Evolutionary conservation across 495 filamentous ascomycete species (phyloP).

Genomic region (Lichenothelia convexa): DNA sequence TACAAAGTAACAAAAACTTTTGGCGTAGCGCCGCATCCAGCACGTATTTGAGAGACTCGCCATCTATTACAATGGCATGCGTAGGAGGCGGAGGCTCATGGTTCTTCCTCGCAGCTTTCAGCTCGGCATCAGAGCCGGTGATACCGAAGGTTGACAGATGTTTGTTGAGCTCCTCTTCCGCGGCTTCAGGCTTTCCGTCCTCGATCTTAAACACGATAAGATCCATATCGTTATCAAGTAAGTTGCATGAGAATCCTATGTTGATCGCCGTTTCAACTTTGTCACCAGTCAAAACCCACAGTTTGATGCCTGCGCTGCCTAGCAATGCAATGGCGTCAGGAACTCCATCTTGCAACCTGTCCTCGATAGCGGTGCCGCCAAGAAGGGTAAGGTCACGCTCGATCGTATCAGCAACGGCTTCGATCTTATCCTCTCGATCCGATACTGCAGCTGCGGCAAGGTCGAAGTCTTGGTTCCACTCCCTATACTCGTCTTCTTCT

Average conservation of each 20-base stretch:
- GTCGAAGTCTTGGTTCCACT: constrained; percentile 77
- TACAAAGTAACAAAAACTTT: constrained; percentile 88
- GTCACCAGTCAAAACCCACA: constrained; percentile 99
- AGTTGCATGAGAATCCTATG: constrained; percentile 97
- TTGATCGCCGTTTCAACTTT: constrained; percentile 99
- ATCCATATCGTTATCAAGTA: constrained; percentile 95
- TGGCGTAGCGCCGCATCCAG: constrained; percentile 66
- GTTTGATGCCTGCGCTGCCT: constrained; percentile 87
- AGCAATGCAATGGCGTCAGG: constrained; percentile 91
- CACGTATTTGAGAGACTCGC: constrained; percentile 81
- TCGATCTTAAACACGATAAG: constrained; percentile 77
- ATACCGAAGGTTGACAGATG: constrained; percentile 56
- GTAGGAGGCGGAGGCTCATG: constrained; percentile 74
- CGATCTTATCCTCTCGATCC: constrained; percentile 85
- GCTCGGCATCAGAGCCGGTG: constrained; percentile 74
- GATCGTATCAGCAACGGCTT: constrained; percentile 73
- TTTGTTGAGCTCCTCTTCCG: constrained; percentile 52
- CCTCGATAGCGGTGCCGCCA: constrained; percentile 95
- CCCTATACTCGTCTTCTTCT: constrained; percentile 66
- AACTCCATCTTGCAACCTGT: constrained; percentile 91
- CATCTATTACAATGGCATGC: constrained; percentile 94
- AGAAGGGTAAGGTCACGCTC: constrained; percentile 79
- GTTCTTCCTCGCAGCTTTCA: constrained; percentile 56
- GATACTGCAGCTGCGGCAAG: constrained; percentile 67
- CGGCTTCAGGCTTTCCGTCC: constrained; percentile 46